These are phyloP conservation scores for Cyberlindnera euphorbiiphila DNA, from an alignment of 805 yeast genomes.

Conservation along the genomic window DNA sequence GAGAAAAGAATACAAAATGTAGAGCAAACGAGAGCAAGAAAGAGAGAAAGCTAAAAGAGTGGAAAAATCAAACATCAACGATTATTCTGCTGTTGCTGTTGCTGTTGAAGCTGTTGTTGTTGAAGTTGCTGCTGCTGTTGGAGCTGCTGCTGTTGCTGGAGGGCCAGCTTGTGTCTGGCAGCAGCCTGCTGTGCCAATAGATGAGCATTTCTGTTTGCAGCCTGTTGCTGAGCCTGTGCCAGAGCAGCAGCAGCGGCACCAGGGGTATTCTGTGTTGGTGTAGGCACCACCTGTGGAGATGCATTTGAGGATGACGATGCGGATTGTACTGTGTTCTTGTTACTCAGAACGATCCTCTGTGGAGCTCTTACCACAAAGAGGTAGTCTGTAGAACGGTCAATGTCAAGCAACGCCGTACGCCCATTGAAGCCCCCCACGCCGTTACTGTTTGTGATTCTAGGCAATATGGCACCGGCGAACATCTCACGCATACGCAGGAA, in stretches of 20 bases:
- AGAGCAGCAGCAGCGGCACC: slow-evolving; percentile 9
- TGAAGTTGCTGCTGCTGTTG: slow-evolving; percentile 27
- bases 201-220: slow-evolving; percentile 13
- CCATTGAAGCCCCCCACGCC: slow-evolving; percentile 76
- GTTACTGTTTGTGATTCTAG: slow-evolving; percentile 51
- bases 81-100: slow-evolving; percentile 4
- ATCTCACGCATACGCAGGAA: slow-evolving; percentile 89
- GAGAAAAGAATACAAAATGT: neutral
- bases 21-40: neutral
- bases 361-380: slow-evolving; percentile 48
- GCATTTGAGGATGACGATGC: slow-evolving; percentile 11
- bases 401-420: slow-evolving; percentile 71
- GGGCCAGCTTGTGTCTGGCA: slow-evolving; percentile 14
- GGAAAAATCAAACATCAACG: neutral
- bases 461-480: slow-evolving; percentile 82
- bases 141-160: slow-evolving; percentile 26
- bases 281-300: slow-evolving; percentile 2
- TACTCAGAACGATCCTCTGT: slow-evolving; percentile 32
- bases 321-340: slow-evolving; percentile 5
- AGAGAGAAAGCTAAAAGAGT: neutral
- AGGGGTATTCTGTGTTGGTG: slow-evolving; percentile 9
- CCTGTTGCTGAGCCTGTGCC: slow-evolving; percentile 15
- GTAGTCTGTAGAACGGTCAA: slow-evolving; percentile 68
- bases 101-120: slow-evolving; percentile 27
- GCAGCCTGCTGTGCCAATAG: slow-evolving; percentile 17